Base-by-base conservation (phyloP, 2,329 filamentous ascomycete genomes). In the Phyllosticta citrichinensis region DNA sequence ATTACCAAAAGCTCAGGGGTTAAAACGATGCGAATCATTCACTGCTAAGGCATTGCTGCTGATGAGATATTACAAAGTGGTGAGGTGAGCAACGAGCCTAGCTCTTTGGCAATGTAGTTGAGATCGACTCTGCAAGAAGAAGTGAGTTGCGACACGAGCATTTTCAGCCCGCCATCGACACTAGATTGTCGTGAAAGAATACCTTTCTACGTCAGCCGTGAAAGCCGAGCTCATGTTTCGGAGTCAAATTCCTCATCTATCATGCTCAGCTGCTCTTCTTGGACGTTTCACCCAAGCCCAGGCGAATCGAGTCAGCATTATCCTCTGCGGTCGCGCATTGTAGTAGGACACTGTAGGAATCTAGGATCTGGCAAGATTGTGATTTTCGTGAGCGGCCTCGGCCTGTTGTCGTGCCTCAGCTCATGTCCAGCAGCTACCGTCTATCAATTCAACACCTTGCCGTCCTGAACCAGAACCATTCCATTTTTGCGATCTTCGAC, bases 381-480 rank as follows among this genome's bases (percentile, higher is more conserved):
- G 27, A 30, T 30, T 30, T 30, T 10, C 27, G 5, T 30, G 27
- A 10, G 1, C 1, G 27, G 9, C 27, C 6, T 10, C 27, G 6
- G 6, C 6, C 27, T 30, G 9, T 10, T 30, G 6, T 8, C 6
- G 5, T 10, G 9, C 6, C 27, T 8, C 27, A 30, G 27, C 27
- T 10, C 22, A 22, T 22, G 22, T 22, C 22, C 22, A 22, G 22
- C 22, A 22, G 22, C 40, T 47, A 6, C 5, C n/a, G 40, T n/a
- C 4, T 2, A 47, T 47, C 40, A 47, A n/a, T n/a, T n/a, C 2
- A 47, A 8, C 17, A 47, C 14, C 17, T 47, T 19, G 0, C 91
- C 91, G 66, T 87, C 81, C 70, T 83, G 82, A 81, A 91, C 87
- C 67, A 96, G 76, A 54, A 88, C 77, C 0, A 83, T 85, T 0